phyloP scores from a whole-genome alignment of 2,329 filamentous ascomycete species.

The Fusarium continuum region DNA sequence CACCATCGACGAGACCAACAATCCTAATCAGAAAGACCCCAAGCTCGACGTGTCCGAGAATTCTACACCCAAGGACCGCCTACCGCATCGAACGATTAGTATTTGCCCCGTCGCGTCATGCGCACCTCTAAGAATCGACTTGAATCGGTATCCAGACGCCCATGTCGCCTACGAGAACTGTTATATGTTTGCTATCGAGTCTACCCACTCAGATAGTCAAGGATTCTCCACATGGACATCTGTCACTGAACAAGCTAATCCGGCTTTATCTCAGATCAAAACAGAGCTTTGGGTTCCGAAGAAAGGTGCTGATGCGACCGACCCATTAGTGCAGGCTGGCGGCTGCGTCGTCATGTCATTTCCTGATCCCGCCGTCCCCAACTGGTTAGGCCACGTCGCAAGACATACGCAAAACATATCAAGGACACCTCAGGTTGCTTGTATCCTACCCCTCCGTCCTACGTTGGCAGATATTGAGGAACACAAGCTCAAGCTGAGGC shows the following conservation, averaged over 20 bases:
- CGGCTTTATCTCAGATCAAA: background rate
- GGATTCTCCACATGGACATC: background rate
- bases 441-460: background rate
- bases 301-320: background rate
- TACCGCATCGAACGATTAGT: rapidly evolving
- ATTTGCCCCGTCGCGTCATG: background rate
- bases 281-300: slow-evolving; percentile 7
- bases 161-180: rapidly evolving
- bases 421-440: background rate
- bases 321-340: background rate
- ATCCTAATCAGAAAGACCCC: rapidly evolving
- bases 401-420: background rate
- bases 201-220: background rate
- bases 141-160: background rate
- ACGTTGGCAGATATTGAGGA: background rate
- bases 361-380: background rate
- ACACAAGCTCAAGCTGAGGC: background rate
- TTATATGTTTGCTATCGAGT: background rate
- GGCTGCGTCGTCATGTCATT: slow-evolving; percentile 13
- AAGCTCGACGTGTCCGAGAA: rapidly evolving
- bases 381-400: background rate
- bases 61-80: no score
- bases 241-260: background rate
- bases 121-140: background rate
- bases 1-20: rapidly evolving